These are phyloP conservation scores for Oidiodendron maius DNA, from an alignment of 495 filamentous ascomycete species.

Conservation along the genomic window DNA sequence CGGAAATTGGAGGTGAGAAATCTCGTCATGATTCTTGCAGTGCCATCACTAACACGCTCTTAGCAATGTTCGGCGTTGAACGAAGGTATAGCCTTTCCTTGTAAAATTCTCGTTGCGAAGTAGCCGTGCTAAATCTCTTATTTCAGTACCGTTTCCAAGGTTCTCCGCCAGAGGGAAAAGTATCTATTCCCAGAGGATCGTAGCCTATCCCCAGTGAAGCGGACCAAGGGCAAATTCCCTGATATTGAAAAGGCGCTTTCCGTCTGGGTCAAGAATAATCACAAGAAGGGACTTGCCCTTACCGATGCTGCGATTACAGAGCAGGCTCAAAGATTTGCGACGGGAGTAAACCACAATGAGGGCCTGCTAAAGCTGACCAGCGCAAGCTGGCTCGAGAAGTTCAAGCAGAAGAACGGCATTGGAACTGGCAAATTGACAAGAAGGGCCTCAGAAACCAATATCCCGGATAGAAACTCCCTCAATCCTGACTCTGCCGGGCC, in stretches of 20 bases:
- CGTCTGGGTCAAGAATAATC: slow-evolving; percentile 80
- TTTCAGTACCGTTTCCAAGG: slow-evolving; percentile 93
- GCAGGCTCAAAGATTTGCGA: slow-evolving; percentile 82
- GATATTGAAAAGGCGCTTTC: slow-evolving; percentile 94
- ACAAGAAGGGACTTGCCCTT: slow-evolving; percentile 67
- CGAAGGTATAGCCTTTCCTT: slow-evolving; percentile 65
- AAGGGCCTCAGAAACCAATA: slow-evolving; percentile 65
- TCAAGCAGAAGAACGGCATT: slow-evolving; percentile 88
- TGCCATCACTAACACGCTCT: slow-evolving; percentile 16
- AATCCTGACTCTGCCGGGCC: slow-evolving; percentile 44
- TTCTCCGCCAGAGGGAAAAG: slow-evolving; percentile 92
- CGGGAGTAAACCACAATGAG: slow-evolving; percentile 67
- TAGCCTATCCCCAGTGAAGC: slow-evolving; percentile 81
- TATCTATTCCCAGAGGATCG: slow-evolving; percentile 88
- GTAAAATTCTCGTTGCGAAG: neutral
- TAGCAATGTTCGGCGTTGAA: slow-evolving; percentile 93
- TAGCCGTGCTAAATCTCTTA: slow-evolving; percentile 16
- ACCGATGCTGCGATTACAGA: slow-evolving; percentile 82
- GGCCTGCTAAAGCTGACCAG: slow-evolving; percentile 71
- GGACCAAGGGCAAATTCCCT: slow-evolving; percentile 83
- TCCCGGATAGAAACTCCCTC: slow-evolving; percentile 48
- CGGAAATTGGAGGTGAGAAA: slow-evolving; percentile 84
- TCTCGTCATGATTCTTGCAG: neutral
- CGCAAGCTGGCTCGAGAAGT: slow-evolving; percentile 85
- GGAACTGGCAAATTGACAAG: slow-evolving; percentile 54